Evolutionary conservation across 805 yeast genomes (phyloP), one percentile per base, ranked within the genome.

Genomic region (Teunomyces kruisii): DNA sequence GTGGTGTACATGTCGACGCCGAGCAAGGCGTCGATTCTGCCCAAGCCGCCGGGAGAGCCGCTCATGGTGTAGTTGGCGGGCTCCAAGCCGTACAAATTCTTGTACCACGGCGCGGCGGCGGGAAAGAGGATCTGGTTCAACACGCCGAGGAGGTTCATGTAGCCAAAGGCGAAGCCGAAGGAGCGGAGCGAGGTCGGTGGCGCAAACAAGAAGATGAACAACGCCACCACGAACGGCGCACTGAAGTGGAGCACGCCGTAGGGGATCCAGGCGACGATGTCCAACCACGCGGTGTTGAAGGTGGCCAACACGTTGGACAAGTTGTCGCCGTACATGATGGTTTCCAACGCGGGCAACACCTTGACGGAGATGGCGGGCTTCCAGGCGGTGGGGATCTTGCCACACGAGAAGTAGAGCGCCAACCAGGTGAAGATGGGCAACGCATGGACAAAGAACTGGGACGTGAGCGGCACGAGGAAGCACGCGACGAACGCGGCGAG

Each of bases 101-200:
- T 86, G 63, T 92, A 92, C 99, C 99, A 92, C 14, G 99, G 99
- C 10, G 99, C 96, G 43, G 98, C 97, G 40, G 94, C 88, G 5
- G 99, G 96, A 62, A 88, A 89, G 4, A 83, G 50, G 53, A 89
- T 76, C 68, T 94, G 98, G 45, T 80, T 79, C 29, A 86, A 58
- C 27, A 92, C 97, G 36, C 97, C 98, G 42, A 81, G 63, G 52
- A 91, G 65, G 66, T 92, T 94, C 92, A 90, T 86, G 71, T 86
- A 89, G 9, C 99, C 99, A 69, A 94, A 91, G 3, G 97, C 89
- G 70, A 90, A 88, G 2, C 89, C 96, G 66, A 84, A 92, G 6
- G 88, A 80, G 48, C 95, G 80, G 33, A 92, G 68, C 3, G 89
- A 73, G 9, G 86, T 84, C 38, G 99, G 99, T 8, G 98, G 97